phyloP scores from a whole-genome alignment of 169 alveolate species.

The Cryptosporidium meleagridis region DNA sequence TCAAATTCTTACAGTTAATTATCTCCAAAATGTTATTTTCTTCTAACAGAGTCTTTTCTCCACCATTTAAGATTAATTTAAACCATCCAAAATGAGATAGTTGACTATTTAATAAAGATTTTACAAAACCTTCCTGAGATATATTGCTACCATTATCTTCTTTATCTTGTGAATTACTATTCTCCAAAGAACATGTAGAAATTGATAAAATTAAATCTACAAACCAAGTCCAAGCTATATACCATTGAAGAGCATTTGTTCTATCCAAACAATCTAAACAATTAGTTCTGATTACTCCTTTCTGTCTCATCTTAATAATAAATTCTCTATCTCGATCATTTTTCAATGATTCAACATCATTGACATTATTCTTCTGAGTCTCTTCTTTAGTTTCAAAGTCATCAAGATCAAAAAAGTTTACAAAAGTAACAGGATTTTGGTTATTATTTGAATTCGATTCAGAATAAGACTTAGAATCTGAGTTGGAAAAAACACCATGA shows the following conservation, averaged over 20 bases:
- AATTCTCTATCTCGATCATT: neutral
- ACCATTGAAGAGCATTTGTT: slow-evolving; percentile 95
- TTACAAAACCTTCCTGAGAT: slow-evolving; percentile 49
- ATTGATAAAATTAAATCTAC: slow-evolving; percentile 43
- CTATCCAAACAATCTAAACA: slow-evolving; percentile 98
- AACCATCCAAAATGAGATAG: slow-evolving; percentile 73
- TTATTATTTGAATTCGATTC: neutral
- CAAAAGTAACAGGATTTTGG: neutral
- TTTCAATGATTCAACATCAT: neutral
- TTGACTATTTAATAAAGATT: slow-evolving; percentile 49
- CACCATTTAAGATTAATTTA: slow-evolving; percentile 3
- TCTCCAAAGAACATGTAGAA: slow-evolving; percentile 18
- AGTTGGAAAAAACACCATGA: slow-evolving; percentile 28
- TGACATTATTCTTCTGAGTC: neutral
- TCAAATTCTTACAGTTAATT: neutral
- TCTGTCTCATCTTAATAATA: slow-evolving; percentile 80
- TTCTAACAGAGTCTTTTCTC: neutral
- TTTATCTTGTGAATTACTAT: neutral
- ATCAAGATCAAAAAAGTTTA: slow-evolving; percentile 27
- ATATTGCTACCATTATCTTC: neutral
- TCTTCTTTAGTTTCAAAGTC: slow-evolving; percentile 1
- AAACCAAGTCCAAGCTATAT: slow-evolving; percentile 86
- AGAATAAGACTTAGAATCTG: neutral
- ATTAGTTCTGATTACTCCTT: slow-evolving; percentile 95
- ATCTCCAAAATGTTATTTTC: neutral